Percentiles rank a stretch among this genome's conserved stretches.
Evolutionary conservation across 352 stramenopile genomes (phyloP).

Genomic region (Pythium insidiosum): DNA sequence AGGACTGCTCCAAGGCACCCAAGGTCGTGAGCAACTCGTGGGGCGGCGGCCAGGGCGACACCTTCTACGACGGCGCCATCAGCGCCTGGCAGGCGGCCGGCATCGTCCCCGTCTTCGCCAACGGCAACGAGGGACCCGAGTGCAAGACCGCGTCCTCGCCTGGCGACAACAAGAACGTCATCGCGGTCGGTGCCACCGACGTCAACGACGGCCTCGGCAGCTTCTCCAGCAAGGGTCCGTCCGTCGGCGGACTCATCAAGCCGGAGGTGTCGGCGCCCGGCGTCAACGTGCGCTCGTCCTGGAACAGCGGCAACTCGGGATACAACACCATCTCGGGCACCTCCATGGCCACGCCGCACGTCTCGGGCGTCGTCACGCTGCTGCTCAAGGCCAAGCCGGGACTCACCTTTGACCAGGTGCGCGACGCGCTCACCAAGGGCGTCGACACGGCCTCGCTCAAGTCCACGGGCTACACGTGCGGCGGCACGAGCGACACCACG

Average conservation of each 20-base stretch:
- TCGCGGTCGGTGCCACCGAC: conserved; percentile 17
- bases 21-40: conserved; percentile 28
- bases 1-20: conserved; percentile 24
- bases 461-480: conserved; percentile 3
- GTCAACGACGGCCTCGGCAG: conserved; percentile 9
- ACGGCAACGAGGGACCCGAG: conserved; percentile 17
- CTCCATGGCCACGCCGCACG: conserved; percentile 26
- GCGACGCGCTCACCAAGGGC: conserved; percentile 5
- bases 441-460: conserved; percentile 5
- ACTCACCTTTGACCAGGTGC: conserved; percentile 14
- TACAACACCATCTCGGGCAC: conserved; percentile 24
- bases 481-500: conserved; percentile 2
- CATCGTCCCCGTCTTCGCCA: conserved; percentile 25
- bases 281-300: conserved; percentile 15
- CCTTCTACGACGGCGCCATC: conserved; percentile 10
- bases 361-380: conserved; percentile 25
- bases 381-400: conserved; percentile 13
- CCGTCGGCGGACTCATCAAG: conserved; percentile 13
- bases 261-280: conserved; percentile 22
- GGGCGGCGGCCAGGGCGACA: conserved; percentile 11
- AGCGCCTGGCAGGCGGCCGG: conserved; percentile 15
- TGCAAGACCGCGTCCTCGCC: conserved; percentile 14
- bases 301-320: conserved; percentile 7
- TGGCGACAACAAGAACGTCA: conserved; percentile 18
- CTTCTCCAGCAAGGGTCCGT: conserved; percentile 22